A percentile compares a stretch with the other conserved stretches of the same genome.
Evolutionary conservation across 2,329 filamentous ascomycete species (phyloP).

Genomic region (Colletotrichum chrysophilum): DNA sequence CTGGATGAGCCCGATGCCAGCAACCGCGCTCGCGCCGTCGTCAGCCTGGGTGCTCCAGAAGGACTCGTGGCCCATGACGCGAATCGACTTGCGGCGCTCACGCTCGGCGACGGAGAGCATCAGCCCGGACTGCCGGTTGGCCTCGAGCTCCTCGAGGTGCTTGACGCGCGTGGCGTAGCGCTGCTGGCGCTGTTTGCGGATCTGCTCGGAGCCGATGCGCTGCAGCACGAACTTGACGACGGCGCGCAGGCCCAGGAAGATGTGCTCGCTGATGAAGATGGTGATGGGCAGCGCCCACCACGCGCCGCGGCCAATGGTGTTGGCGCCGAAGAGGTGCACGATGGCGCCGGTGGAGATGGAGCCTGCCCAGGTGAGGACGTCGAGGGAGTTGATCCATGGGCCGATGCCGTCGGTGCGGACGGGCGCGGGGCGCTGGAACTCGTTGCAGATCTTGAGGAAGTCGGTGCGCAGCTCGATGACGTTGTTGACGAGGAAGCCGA

Average conservation of each 20-base stretch:
- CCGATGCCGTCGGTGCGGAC: conserved; percentile 76
- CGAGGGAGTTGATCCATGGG: conserved; percentile 72
- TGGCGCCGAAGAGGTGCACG: conserved; percentile 72
- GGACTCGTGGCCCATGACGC: conserved; percentile 34
- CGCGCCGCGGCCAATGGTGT: conserved; percentile 58
- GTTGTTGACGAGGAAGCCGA: conserved; percentile 78
- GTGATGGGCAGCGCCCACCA: conserved; percentile 72
- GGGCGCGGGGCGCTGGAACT: conserved; percentile 74
- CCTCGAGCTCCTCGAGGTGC: conserved; percentile 46
- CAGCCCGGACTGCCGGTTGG: conserved; percentile 36
- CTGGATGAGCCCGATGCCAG: conserved; percentile 38
- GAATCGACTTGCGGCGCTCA: conserved; percentile 41
- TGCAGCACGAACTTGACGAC: conserved; percentile 40
- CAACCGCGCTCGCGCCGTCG: conserved; percentile 39
- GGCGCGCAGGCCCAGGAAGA: conserved; percentile 67
- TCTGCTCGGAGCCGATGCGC: conserved; percentile 43
- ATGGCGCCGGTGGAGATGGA: conserved; percentile 75
- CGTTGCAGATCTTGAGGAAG: conserved; percentile 76
- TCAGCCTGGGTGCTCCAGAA: conserved; percentile 50
- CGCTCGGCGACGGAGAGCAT: conserved; percentile 38
- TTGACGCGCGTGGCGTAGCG: conserved; percentile 41
- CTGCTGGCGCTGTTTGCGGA: conserved; percentile 43
- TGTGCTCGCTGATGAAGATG: conserved; percentile 76
- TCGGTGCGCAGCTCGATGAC: conserved; percentile 80
- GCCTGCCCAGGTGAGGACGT: conserved; percentile 74